Evolutionary conservation across 1,284 basidiomycete species (phyloP), one percentile per base, ranked within the genome.

Genomic region (Rhodotorula glutinis): DNA sequence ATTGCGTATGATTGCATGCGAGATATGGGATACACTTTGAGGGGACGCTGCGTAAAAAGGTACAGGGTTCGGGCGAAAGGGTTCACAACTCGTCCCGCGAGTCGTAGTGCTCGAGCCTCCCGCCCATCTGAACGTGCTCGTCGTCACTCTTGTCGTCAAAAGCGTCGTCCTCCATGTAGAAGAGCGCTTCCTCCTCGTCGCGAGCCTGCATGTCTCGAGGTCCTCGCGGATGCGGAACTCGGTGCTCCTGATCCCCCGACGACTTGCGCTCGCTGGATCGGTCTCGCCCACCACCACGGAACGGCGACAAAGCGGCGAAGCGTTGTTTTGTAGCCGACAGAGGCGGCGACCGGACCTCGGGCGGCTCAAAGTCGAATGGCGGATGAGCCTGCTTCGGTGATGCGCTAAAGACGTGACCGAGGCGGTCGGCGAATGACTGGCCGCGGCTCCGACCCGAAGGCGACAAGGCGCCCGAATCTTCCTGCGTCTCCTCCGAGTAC

Each of bases 161-260:
- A 29, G 27, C 49, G 30, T n/a, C 27, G 40, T n/a, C 44, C 40
- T 13, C 29, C 55, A n/a, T 40, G 23, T 8, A 3, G 8, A 69
- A 67, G 16, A 71, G 55, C 25, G 67, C 60, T 27, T 62, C 59
- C n/a, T 62, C 64, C 58, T 72, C 71, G 11, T 27, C 40, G 19
- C 25, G 54, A 47, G 49, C 57, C 38, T 72, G 65, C 16, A 63
- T 33, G n/a, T 72, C 71, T 3, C 62, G 40, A 14, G 71, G 62
- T 11, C 65, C 71, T 17, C 49, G 56, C 14, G 67, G 71, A 23
- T 57, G 54, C 19, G 57, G 43, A 3, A 57, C 53, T 4, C 66
- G 53, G 51, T 62, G 62, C 21, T 47, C 57, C 33, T 58, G 23
- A 9, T 40, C 33, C 3, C 2, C 16, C 21, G 51, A 30, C 57